Base-by-base conservation (phyloP, 805 yeast genomes). In the Dipodascopsis tothii region DNA sequence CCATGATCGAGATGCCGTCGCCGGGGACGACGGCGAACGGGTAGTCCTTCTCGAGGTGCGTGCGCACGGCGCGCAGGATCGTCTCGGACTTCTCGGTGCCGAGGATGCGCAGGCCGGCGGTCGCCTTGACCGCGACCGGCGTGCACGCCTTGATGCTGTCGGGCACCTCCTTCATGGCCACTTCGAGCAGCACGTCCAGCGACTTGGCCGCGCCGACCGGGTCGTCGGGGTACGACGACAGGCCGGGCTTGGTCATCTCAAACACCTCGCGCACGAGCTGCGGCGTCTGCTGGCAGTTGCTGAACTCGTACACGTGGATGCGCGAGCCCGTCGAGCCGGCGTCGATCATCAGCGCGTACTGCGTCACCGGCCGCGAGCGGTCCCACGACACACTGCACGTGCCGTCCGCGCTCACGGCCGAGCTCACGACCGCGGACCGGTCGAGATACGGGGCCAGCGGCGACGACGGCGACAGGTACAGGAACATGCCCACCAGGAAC, bases 301-400 rank as follows among this genome's bases (percentile, higher is more conserved):
- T 84, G 68, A 92, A 92, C 56, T 83, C 79, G 66, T 94, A 92
- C 38, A 92, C 81, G 64, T 94, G 99, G 33, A 92, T 84, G 63
- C 98, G 80, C 14, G 96, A 87, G 25, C 98, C 98, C 14, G 95
- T 82, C 1, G 97, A 88, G 5, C 98, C 99, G 5, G 98, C 98
- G 69, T 92, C 99, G 44, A 92, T 71, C 96, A 92, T 87, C 20
- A 92, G 75, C 23, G 88, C 96, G 56, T 73, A 90, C 59, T 83
- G 82, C 28, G 67, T 67, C 16, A 65, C 59, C 7, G 71, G 71
- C 41, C 53, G 55, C 43, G 56, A 60, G 38, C 69, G 69, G 38
- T 67, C 69, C 37, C 43, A 63, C 9, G 70, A 65, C 35, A 45
- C 48, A 19, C 62, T 40, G 52, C 71, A 67, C 19, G 44, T 48